Evolutionary conservation across 768 basidiomycete genomes (phyloP), one percentile per base, ranked within the genome.

Genomic region (Psilocybe cubensis): DNA sequence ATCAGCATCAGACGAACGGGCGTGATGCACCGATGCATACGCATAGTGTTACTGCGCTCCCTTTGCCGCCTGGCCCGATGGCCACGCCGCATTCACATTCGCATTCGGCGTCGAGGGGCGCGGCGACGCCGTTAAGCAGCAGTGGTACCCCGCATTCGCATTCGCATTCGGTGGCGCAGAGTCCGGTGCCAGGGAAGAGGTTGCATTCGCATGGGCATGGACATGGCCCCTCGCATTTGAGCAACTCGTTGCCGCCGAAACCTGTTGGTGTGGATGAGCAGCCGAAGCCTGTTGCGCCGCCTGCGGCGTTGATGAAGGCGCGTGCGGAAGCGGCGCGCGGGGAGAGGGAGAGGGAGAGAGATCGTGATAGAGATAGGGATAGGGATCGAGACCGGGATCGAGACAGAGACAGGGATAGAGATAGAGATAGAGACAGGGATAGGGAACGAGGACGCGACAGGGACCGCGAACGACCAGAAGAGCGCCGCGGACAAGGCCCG

Each of bases 71-170:
- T n/a, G n/a, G n/a, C n/a, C n/a, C 43, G 25, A 58, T 43, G 25
- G 57, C 51, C 17, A 45, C 44, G 25, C 3, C 52, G 12, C 31
- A 55, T n/a, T n/a, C n/a, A n/a, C n/a, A n/a, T n/a, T n/a, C n/a
- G n/a, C n/a, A n/a, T n/a, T 54, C 56, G 40, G 59, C 51, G 25
- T 57, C 56, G 18, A 54, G 58, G 29, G 58, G 60, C 44, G 61
- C 64, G 21, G 54, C 59, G 23, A 57, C 60, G 18, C 54, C 60
- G 8, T 38, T 54, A 7, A 52, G 59, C 56, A 51, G 47, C 45
- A 28, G 48, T 28, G 60, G 60, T 3, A 65, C 64, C 17, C 64
- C 64, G 12, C 51, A 55, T n/a, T 54, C 56, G 40, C 62, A 61
- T 17, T 61, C 64, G 12, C 51, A 55, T n/a, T 54, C 56, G 40